phyloP scores from a whole-genome alignment of 179 eudicot species.

The Beta macrorhiza region DNA sequence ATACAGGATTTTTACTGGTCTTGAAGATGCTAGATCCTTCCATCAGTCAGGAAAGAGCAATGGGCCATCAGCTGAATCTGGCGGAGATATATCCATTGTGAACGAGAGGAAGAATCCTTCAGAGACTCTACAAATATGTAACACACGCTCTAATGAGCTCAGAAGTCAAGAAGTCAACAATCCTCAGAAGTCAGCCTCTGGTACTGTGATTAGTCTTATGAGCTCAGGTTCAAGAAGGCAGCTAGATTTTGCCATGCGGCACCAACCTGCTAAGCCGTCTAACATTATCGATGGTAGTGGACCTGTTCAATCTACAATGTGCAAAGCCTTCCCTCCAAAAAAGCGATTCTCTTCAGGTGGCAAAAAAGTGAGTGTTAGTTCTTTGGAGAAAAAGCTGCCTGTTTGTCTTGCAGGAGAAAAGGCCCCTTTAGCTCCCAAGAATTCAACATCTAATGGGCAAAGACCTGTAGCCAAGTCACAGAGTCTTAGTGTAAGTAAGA shows the following conservation, averaged over 20 bases:
- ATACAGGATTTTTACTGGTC: slow-evolving; percentile 51
- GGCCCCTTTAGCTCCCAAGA: slow-evolving; percentile 28
- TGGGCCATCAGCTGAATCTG: slow-evolving; percentile 26
- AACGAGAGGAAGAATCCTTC: slow-evolving; percentile 41
- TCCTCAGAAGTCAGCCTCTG: slow-evolving; percentile 33
- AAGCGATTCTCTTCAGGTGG: slow-evolving; percentile 26
- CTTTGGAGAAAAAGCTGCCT: slow-evolving; percentile 2
- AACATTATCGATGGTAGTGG: slow-evolving; percentile 50
- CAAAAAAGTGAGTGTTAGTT: slow-evolving; percentile 24
- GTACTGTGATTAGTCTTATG: slow-evolving; percentile 27
- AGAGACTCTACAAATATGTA: slow-evolving; percentile 25
- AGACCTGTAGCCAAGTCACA: slow-evolving; percentile 28
- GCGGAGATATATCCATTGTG: slow-evolving; percentile 28
- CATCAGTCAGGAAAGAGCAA: slow-evolving; percentile 36
- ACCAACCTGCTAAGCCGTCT: slow-evolving; percentile 35
- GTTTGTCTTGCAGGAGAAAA: slow-evolving; percentile 18
- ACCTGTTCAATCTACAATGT: slow-evolving; percentile 41
- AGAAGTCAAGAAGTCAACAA: slow-evolving; percentile 14
- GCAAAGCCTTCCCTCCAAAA: slow-evolving; percentile 36
- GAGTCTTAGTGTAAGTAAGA: slow-evolving; percentile 30
- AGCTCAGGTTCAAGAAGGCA: slow-evolving; percentile 29
- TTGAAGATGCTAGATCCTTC: slow-evolving; percentile 51
- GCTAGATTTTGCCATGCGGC: slow-evolving; percentile 40
- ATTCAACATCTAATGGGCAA: slow-evolving; percentile 31
- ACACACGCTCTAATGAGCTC: slow-evolving; percentile 27